Conservation (phyloP, 192 early-diverging fungal species). For the Backusella westeae region DNA sequence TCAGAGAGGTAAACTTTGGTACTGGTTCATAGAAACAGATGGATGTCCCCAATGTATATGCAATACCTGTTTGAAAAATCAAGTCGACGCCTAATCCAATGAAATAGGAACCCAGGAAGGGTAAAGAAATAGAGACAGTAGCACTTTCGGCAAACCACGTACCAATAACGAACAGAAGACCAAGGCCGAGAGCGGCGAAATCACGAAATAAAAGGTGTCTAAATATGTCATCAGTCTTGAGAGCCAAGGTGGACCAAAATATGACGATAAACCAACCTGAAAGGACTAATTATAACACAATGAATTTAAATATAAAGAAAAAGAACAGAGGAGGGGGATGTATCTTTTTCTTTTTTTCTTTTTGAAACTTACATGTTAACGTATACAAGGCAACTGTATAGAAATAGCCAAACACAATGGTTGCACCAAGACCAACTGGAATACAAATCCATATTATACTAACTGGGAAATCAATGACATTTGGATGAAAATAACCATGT, state of each 20-base stretch:
- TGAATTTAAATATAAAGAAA: background rate
- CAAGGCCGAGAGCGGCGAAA: conserved; percentile 28
- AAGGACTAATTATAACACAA: background rate
- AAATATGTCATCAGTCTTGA: background rate
- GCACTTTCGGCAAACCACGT: conserved; percentile 42
- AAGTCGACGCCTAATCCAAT: conserved; percentile 51
- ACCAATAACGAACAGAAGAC: conserved; percentile 33
- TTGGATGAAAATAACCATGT: background rate
- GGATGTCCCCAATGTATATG: background rate
- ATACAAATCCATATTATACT: background rate
- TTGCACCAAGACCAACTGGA: conserved; percentile 23
- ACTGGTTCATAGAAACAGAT: background rate
- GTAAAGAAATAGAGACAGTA: conserved; percentile 43
- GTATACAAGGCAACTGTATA: background rate
- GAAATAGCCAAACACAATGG: conserved; percentile 33
- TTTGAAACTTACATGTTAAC: background rate
- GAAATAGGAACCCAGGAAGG: conserved; percentile 52
- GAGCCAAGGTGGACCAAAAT: background rate
- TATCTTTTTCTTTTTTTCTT: too few relatives aligned
- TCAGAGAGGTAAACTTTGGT: background rate
- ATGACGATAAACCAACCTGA: background rate
- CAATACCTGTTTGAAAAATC: conserved; percentile 48
- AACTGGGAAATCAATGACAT: background rate
- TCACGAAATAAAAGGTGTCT: background rate
- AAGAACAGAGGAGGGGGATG: background rate